Percentiles rank a stretch among this genome's conserved stretches.
Evolutionary conservation across 75 land plant genomes (phyloP).

Genomic region (Picea glauca): DNA sequence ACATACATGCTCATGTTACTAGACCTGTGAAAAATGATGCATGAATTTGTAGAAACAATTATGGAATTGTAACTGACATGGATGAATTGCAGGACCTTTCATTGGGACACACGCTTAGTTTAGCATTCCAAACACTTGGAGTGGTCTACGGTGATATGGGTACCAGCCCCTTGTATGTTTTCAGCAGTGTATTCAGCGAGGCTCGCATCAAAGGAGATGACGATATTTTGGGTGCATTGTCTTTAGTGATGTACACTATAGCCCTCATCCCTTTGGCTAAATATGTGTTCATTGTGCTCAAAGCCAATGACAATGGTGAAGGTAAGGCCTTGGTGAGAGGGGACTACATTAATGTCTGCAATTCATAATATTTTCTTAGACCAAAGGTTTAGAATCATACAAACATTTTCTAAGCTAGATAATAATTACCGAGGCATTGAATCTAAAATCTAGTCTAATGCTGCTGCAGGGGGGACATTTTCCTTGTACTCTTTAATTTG

Average conservation of each 20-base stretch:
- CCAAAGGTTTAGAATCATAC: not conserved
- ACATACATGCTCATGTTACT: too few species aligned
- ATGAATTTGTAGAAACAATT: too few species aligned
- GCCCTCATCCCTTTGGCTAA: conserved; percentile 82
- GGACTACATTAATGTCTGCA: not conserved
- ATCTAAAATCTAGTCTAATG: not conserved
- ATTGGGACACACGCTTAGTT: conserved; percentile 33
- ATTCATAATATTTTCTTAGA: not conserved
- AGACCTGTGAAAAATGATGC: too few species aligned
- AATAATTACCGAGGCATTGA: not conserved
- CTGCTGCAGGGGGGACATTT: conserved; percentile 81
- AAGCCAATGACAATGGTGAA: conserved; percentile 98
- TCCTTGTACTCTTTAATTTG: conserved; percentile 82
- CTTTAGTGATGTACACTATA: conserved; percentile 92
- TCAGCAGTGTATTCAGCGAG: conserved; percentile 72
- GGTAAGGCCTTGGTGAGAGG: conserved; percentile 30
- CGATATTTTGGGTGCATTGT: conserved; percentile 90
- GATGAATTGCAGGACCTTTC: conserved; percentile 36
- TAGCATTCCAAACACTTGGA: conserved; percentile 93
- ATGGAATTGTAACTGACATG: not conserved
- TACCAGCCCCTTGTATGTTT: conserved; percentile 95
- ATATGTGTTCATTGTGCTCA: conserved; percentile 89
- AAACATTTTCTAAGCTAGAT: not conserved
- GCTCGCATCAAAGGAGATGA: conserved; percentile 50
- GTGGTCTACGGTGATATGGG: conserved; percentile 98